Evolutionary conservation across 2,329 filamentous ascomycete species (phyloP).

Genomic region (Colletotrichum sp.): DNA sequence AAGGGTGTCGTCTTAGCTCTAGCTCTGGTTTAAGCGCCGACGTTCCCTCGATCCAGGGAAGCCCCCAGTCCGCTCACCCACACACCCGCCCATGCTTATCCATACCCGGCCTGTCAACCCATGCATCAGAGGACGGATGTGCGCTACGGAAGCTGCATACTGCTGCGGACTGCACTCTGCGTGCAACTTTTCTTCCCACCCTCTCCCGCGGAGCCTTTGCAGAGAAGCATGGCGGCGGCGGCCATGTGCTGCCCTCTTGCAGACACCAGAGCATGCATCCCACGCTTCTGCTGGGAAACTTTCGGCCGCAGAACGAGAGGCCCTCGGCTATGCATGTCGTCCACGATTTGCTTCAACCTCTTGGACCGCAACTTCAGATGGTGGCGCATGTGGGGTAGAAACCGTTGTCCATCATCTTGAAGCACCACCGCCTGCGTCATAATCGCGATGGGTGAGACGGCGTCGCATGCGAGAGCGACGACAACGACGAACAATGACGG

Average conservation of each 20-base stretch:
- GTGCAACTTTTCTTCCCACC: background rate
- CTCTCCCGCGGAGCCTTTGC: background rate
- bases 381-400: slow-evolving; percentile 18
- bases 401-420: background rate
- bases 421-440: background rate
- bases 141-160: slow-evolving; percentile 6
- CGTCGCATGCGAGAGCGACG: background rate
- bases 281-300: slow-evolving; percentile 20
- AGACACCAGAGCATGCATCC: slow-evolving; percentile 19
- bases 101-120: slow-evolving; percentile 11
- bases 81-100: slow-evolving; percentile 10
- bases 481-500: background rate
- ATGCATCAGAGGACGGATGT: slow-evolving; percentile 3
- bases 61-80: slow-evolving; percentile 14
- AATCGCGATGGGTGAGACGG: background rate
- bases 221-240: background rate
- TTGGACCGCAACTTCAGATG: slow-evolving; percentile 12
- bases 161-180: background rate
- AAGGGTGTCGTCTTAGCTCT: slow-evolving; percentile 18
- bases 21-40: slow-evolving; percentile 20
- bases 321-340: slow-evolving; percentile 43
- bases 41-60: slow-evolving; percentile 12
- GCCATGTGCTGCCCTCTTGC: slow-evolving; percentile 14
- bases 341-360: slow-evolving; percentile 10
- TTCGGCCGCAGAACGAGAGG: slow-evolving; percentile 38